Evolutionary conservation across 2,329 filamentous ascomycete genomes (phyloP), one percentile per base, ranked within the genome.

Genomic region (Rhytidhysteron rufulum): DNA sequence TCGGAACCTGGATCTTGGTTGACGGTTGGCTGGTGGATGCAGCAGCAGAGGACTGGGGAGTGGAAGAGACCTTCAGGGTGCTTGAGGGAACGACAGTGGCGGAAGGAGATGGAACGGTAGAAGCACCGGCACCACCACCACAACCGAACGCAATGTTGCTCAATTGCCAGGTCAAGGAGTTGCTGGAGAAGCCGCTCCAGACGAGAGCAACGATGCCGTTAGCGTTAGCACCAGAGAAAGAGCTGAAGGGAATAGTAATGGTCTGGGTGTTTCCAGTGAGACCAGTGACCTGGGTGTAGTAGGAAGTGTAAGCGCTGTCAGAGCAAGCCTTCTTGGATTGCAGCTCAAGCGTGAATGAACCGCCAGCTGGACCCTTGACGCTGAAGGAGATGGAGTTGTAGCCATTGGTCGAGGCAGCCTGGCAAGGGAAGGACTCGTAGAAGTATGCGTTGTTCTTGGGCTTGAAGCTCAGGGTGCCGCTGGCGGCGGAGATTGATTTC

Each of bases 341-440:
- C 36, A 75, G 62, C 54, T 76, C 73, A 18, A 76, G 41, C 4
- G 56, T 60, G 21, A 71, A 55, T 3, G 63, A 67, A 15, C 63
- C 66, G 13, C 64, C 63, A 7, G 66, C 50, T 9, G 71, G 67
- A 4, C 70, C 69, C 54, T 75, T 69, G 44, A 76, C 50, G 19
- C 62, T 64, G 55, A 77, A 76, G 20, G 67, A 67, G 33, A 77
- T 47, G 3, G 68, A 69, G 47, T 62, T 68, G 55, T 77, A 78
- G 43, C 68, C 67, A 35, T 72, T 65, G 34, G 60, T 66, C 13
- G 58, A 58, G 15, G 74, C 67, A 29, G 65, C 59, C 49, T 72
- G 65, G 58, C 75, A 79, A 0, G 59, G 50, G 39, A 79, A 71
- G 2, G 68, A 72, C 54, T 77, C 75, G 51, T 78, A 78, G 46